A percentile compares a stretch with the other conserved stretches of the same genome.
Conservation (phyloP, 805 yeast species). For the Wickerhamomyces canadensis region DNA sequence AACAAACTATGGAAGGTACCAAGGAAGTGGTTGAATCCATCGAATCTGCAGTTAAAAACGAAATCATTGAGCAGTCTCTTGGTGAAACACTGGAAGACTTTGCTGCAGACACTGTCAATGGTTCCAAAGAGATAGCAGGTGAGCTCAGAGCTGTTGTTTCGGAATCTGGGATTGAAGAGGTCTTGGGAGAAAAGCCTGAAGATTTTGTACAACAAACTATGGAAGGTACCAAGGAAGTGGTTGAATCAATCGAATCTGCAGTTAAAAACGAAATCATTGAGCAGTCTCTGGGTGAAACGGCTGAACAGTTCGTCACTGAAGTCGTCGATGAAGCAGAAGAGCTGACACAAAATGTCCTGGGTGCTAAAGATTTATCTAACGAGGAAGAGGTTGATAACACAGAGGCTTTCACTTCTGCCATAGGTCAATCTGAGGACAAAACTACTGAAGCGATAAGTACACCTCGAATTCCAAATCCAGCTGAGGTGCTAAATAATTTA, state of each 20-base stretch:
- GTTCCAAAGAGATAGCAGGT: background rate
- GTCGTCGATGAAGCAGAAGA: background rate
- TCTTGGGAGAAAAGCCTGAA: slow-evolving; percentile 9
- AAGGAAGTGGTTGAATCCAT: slow-evolving; percentile 1
- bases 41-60: background rate
- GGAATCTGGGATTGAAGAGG: slow-evolving; percentile 2
- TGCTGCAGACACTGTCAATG: background rate
- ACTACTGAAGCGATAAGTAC: no score
- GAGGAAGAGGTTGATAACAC: no score
- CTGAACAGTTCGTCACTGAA: background rate
- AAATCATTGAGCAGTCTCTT: background rate
- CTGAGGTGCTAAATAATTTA: no score
- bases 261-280: background rate
- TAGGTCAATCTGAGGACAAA: no score
- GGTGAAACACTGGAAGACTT: slow-evolving; percentile 1
- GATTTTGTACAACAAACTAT: slow-evolving; percentile 4
- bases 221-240: slow-evolving; percentile 1
- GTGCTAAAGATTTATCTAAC: no score
- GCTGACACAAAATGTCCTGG: no score
- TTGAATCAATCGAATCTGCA: background rate
- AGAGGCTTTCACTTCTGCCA: no score
- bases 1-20: slow-evolving; percentile 1
- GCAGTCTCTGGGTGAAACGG: slow-evolving; percentile 1
- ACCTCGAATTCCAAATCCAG: no score
- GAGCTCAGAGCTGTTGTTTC: background rate